phyloP scores from a whole-genome alignment of 2,329 filamentous ascomycete species.

The Calycina marina region DNA sequence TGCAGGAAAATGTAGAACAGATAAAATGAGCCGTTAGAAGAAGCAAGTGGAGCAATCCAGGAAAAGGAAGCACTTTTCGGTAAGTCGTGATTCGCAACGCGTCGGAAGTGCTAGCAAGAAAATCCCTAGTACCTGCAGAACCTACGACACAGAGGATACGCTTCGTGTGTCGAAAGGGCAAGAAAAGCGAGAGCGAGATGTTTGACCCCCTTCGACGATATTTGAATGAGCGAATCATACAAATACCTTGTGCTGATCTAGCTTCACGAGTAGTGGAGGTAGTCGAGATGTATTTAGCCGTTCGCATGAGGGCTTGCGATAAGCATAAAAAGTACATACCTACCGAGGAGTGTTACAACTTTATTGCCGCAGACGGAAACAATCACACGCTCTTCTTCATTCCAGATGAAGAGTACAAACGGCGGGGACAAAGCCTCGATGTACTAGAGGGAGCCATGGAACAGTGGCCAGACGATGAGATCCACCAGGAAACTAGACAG shows the following conservation, averaged over 20 bases:
- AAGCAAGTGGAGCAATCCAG: neutral
- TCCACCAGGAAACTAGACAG: no score
- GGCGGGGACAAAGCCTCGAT: no score
- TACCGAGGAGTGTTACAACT: constrained; percentile 6
- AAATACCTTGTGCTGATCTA: constrained; percentile 2
- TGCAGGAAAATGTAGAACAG: constrained; percentile 1
- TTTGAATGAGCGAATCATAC: neutral
- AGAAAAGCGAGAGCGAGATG: constrained; percentile 2
- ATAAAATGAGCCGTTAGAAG: neutral
- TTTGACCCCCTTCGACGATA: constrained; percentile 1
- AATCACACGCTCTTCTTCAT: constrained; percentile 10
- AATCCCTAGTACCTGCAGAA: neutral
- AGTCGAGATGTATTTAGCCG: constrained; percentile 4
- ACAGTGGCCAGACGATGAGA: no score
- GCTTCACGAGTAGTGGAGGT: constrained; percentile 4
- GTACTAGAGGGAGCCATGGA: no score
- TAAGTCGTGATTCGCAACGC: neutral
- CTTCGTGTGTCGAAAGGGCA: constrained; percentile 5
- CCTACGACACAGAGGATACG: neutral
- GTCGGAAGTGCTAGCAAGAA: neutral
- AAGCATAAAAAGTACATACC: constrained; percentile 7
- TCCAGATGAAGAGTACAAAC: no score
- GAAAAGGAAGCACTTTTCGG: neutral
- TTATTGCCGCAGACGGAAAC: constrained; percentile 5
- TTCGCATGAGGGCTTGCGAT: constrained; percentile 6